Conservation (phyloP, 805 yeast species). For the Candida gorgasii region DNA sequence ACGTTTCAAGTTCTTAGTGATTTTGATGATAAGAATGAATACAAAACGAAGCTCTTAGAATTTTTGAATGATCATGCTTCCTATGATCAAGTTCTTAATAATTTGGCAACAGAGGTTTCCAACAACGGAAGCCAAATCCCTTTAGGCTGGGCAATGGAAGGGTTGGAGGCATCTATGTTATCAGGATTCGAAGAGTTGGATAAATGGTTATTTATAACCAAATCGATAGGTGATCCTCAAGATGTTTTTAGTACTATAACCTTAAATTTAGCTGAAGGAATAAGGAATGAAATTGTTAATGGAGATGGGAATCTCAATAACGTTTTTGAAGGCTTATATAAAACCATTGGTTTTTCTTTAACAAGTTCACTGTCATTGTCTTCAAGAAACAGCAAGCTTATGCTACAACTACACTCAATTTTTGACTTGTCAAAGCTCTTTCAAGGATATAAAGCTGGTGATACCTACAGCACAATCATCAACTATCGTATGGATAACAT, state of each 20-base stretch:
- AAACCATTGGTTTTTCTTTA: conserved; percentile 60
- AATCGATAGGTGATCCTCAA: conserved; percentile 40
- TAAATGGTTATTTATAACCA: conserved; percentile 61
- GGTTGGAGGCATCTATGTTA: conserved; percentile 72
- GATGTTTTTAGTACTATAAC: conserved; percentile 56
- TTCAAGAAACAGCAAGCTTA: conserved; percentile 35
- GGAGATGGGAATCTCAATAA: neutral
- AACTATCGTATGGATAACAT: conserved; percentile 32
- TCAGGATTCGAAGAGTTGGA: conserved; percentile 48
- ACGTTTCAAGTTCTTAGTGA: conserved; percentile 70
- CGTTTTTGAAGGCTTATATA: conserved; percentile 49
- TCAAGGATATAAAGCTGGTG: conserved; percentile 1
- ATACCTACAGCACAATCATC: conserved; percentile 17
- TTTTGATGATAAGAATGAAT: conserved; percentile 35
- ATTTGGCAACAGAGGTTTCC: conserved; percentile 41
- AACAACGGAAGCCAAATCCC: conserved; percentile 31
- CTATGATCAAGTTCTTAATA: conserved; percentile 62
- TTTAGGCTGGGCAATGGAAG: conserved; percentile 64
- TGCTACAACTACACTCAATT: conserved; percentile 38
- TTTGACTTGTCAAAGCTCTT: conserved; percentile 34
- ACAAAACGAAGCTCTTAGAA: conserved; percentile 57
- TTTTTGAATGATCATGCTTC: conserved; percentile 77
- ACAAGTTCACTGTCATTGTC: conserved; percentile 39
- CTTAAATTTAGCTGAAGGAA: conserved; percentile 57
- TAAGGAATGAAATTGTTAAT: conserved; percentile 6